Evolutionary conservation across 2,329 filamentous ascomycete species (phyloP), one percentile per base, ranked within the genome.

Genomic region (Aspergillus ruber): DNA sequence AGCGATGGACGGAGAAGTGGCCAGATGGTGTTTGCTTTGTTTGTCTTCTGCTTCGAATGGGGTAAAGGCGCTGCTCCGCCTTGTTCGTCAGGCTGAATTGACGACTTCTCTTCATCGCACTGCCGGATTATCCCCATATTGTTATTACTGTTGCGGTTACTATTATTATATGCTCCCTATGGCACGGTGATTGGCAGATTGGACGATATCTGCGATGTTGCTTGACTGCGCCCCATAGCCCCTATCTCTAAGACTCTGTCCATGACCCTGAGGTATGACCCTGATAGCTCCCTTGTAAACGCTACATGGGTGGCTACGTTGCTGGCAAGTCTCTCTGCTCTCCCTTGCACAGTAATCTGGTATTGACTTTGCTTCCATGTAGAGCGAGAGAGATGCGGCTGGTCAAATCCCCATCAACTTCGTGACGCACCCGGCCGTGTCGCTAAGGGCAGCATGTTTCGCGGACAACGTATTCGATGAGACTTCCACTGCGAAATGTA

Each of bases 381-480:
- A 82, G 82, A 80, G 80, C 40, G 78, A 84, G 62, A 70, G 83
- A 63, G 83, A 86, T 69, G 68, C 83, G 36, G 74, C 76, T 18
- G 66, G 79, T 9, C 70, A 74, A 47, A 70, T 85, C 6, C 83
- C 83, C 2, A 76, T 86, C 56, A 83, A 85, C 57, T 84, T 74
- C 60, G 75, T 82, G 35, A 81, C 78, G 3, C 65, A 70, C 13
- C 78, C 82, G 8, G 78, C 75, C 1, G 72, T 84, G 2, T 78
- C 77, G 8, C 57, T 85, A 33, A 74, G 71, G 2, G 71, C 77
- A 23, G 81, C 79, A 8, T 86, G 83, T 60, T 85, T 85, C 56
- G 65, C 70, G 7, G 56, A 73, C 47, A 67, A 71, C 6, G 65
- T 71, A n/a, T 85, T 79, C 61, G 75, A 80, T 52, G 71, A 76